Evolutionary conservation across 108 stramenopile species (phyloP).

Genomic region (Phaeodactylum tricornutum): DNA sequence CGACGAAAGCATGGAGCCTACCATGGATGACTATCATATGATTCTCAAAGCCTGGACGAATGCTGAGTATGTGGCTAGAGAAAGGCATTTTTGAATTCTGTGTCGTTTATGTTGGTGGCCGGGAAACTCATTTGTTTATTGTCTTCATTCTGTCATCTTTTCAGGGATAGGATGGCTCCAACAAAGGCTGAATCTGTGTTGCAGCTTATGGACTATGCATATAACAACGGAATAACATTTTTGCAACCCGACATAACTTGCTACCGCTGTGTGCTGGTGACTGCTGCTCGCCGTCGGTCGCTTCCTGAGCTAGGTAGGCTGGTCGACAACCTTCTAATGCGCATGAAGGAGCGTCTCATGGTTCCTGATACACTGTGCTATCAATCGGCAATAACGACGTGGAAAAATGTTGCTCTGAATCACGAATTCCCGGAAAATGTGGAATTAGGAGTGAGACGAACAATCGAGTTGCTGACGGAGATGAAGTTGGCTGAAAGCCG

Average conservation of each 20-base stretch:
- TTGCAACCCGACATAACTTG: constrained; percentile 46
- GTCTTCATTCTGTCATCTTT: too few relatives aligned
- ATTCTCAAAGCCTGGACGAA: constrained; percentile 63
- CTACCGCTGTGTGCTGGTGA: constrained; percentile 40
- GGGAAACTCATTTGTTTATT: too few relatives aligned
- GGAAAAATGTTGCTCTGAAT: constrained; percentile 39
- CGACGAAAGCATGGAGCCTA: constrained; percentile 48
- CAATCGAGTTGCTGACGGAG: constrained; percentile 37
- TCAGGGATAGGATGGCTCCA: constrained; percentile 58
- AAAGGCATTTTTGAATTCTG: too few relatives aligned
- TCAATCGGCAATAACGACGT: constrained; percentile 47
- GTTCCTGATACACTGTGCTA: constrained; percentile 66
- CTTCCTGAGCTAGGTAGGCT: constrained; percentile 27
- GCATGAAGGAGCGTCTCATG: constrained; percentile 54
- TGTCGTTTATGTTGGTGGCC: too few relatives aligned
- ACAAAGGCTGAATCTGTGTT: constrained; percentile 45
- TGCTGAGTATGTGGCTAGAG: constrained; percentile 42
- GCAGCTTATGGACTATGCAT: constrained; percentile 37
- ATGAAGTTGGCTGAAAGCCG: constrained; percentile 57
- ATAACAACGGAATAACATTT: constrained; percentile 24
- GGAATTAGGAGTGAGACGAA: constrained; percentile 29
- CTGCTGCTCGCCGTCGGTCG: constrained; percentile 11
- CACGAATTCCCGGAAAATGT: constrained; percentile 21
- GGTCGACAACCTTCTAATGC: constrained; percentile 32
- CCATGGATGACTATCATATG: constrained; percentile 65